These are phyloP conservation scores for Pseudomonodictys pantanalensis DNA, from an alignment of 495 filamentous ascomycete species.

Conservation along the genomic window DNA sequence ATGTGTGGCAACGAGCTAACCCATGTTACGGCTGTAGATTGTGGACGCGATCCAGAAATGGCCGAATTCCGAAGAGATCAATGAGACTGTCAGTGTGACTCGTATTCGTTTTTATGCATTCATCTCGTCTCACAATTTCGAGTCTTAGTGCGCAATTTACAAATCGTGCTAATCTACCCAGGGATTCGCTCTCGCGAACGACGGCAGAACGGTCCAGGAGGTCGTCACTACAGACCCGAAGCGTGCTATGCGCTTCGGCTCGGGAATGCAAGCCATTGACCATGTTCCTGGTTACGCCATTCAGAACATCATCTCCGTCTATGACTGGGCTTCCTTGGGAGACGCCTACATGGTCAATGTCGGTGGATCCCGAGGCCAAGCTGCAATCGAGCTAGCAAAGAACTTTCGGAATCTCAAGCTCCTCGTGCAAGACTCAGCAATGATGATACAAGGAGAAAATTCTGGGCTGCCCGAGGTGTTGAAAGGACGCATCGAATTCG, in stretches of 20 bases:
- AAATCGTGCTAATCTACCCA: conserved; percentile 2
- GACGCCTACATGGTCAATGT: conserved; percentile 5
- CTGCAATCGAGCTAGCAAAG: conserved; percentile 9
- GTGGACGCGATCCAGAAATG: conserved; percentile 13
- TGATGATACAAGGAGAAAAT: not conserved
- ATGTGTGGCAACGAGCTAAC: conserved; percentile 5
- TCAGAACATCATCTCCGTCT: conserved; percentile 9
- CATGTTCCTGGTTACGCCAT: conserved; percentile 10
- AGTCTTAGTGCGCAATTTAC: not conserved
- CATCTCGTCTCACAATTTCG: not conserved
- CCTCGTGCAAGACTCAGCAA: conserved; percentile 8
- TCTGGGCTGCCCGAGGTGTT: conserved; percentile 1
- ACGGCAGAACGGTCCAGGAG: conserved; percentile 7
- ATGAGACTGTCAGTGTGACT: conserved; percentile 5
- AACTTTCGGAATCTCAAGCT: conserved; percentile 11
- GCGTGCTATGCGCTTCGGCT: conserved; percentile 3
- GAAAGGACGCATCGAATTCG: conserved; percentile 3
- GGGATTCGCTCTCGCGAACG: conserved; percentile 14
- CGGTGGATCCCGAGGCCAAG: conserved; percentile 7
- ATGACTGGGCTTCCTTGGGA: conserved; percentile 11
- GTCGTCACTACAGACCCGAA: conserved; percentile 6
- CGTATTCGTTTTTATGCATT: conserved; percentile 4
- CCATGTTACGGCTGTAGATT: not conserved
- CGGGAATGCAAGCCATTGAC: conserved; percentile 12
- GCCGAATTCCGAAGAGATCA: conserved; percentile 4